Percentiles rank a stretch among this genome's conserved stretches.
Conservation (phyloP, 148 eudicot genomes). For the Amaranthus palmeri region DNA sequence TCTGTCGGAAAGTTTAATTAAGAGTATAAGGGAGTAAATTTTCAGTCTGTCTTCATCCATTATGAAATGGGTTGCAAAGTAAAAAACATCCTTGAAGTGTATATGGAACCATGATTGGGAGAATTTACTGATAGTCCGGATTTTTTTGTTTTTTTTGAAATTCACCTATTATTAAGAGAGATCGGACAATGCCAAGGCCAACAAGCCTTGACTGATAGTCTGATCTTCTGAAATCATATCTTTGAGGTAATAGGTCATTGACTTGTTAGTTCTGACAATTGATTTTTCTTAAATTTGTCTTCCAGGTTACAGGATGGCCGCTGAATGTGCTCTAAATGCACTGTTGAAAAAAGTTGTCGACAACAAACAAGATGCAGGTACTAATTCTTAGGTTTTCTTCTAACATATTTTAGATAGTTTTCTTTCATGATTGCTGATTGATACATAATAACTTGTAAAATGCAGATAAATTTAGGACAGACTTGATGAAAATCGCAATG, state of each 20-base stretch:
- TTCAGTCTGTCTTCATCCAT: no score
- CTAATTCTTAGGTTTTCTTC: not conserved
- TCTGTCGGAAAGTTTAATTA: no score
- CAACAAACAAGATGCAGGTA: conserved; percentile 86
- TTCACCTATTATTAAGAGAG: no score
- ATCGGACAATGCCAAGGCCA: no score
- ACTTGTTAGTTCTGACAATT: conserved; percentile 4
- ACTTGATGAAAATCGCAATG: conserved; percentile 95
- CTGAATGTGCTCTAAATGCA: conserved; percentile 85
- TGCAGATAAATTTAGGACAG: conserved; percentile 88
- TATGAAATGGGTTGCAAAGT: no score
- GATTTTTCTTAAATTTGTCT: not conserved
- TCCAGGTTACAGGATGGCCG: conserved; percentile 90
- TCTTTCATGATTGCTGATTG: conserved; percentile 5
- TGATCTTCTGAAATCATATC: not conserved
- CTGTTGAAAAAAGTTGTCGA: conserved; percentile 74
- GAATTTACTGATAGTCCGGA: not conserved
- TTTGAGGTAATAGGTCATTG: not conserved
- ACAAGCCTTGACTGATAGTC: no score
- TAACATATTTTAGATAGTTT: not conserved
- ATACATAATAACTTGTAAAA: conserved; percentile 11
- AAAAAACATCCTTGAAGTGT: no score
- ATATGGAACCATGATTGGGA: no score
- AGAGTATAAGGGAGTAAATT: no score
- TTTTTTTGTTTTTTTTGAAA: no score